Conservation (phyloP, 2,329 filamentous ascomycete genomes). For the Sodiomyces alkalinus region DNA sequence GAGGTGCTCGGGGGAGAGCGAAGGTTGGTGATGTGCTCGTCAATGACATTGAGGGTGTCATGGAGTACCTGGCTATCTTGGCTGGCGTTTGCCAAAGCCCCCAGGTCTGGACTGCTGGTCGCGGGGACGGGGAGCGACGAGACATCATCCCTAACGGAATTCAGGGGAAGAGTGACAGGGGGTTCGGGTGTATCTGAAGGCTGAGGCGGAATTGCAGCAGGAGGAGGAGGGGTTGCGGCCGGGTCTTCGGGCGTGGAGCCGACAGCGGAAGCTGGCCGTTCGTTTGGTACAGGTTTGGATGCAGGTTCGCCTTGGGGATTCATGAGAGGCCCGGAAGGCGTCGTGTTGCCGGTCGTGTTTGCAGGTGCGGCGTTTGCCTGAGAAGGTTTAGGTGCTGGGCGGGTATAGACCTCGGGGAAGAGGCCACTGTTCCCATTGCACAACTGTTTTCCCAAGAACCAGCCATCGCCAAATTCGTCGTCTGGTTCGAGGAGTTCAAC, state of each 20-base stretch:
- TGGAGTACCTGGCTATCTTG: slow-evolving; percentile 65
- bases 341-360: neutral
- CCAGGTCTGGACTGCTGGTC: slow-evolving; percentile 13
- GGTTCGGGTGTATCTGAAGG: slow-evolving; percentile 15
- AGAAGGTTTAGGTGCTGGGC: slow-evolving; percentile 33
- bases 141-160: slow-evolving; percentile 20
- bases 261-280: neutral
- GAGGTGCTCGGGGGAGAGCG: slow-evolving; percentile 38
- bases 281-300: too few species aligned
- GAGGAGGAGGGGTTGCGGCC: slow-evolving; percentile 2
- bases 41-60: slow-evolving; percentile 88
- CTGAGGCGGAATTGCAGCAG: slow-evolving; percentile 9
- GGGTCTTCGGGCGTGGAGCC: neutral
- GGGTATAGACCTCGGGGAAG: slow-evolving; percentile 64
- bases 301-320: too few species aligned
- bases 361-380: slow-evolving; percentile 1
- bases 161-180: slow-evolving; percentile 24
- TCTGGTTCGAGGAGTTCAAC: slow-evolving; percentile 74
- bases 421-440: slow-evolving; percentile 60
- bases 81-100: slow-evolving; percentile 20
- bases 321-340: too few species aligned
- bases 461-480: slow-evolving; percentile 79
- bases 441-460: slow-evolving; percentile 66
- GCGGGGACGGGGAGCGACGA: slow-evolving; percentile 18
- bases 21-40: slow-evolving; percentile 91